phyloP scores from a whole-genome alignment of 1,284 basidiomycete species.

The Leccinum cinnamomeum region DNA sequence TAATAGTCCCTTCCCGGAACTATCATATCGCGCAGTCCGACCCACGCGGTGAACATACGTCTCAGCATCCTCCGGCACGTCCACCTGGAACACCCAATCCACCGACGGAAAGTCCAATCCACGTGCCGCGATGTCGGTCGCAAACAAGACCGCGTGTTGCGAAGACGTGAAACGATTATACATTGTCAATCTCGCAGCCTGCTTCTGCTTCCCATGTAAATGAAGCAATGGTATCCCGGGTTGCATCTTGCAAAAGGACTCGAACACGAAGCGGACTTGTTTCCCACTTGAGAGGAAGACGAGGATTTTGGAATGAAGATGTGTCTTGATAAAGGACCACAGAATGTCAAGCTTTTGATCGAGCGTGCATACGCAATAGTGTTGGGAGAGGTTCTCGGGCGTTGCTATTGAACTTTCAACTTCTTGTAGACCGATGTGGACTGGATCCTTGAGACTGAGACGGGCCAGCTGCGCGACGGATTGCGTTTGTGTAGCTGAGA shows the following conservation, averaged over 20 bases:
- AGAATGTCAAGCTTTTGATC: slow-evolving; percentile 91
- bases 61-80: slow-evolving; percentile 97
- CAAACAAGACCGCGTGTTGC: slow-evolving; percentile 82
- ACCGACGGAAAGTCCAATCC: slow-evolving; percentile 97
- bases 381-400: slow-evolving; percentile 81
- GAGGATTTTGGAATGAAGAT: slow-evolving; percentile 89
- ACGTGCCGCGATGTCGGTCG: slow-evolving; percentile 97
- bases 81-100: slow-evolving; percentile 98
- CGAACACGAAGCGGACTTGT: slow-evolving; percentile 96
- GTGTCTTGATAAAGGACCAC: slow-evolving; percentile 95
- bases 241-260: slow-evolving; percentile 93
- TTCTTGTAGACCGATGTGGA: slow-evolving; percentile 70
- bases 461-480: slow-evolving; percentile 90
- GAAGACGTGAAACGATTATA: slow-evolving; percentile 81
- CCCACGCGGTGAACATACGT: slow-evolving; percentile 98
- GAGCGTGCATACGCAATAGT: slow-evolving; percentile 84
- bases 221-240: slow-evolving; percentile 91
- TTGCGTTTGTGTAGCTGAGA: slow-evolving; percentile 95
- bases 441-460: slow-evolving; percentile 84
- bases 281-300: slow-evolving; percentile 97
- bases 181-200: slow-evolving; percentile 81
- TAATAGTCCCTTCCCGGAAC: slow-evolving; percentile 84
- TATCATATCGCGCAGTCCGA: slow-evolving; percentile 91
- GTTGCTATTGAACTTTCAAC: slow-evolving; percentile 45
- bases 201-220: slow-evolving; percentile 97